A percentile compares a stretch with the other conserved stretches of the same genome.
Evolutionary conservation across 1,284 basidiomycete genomes (phyloP).

Genomic region (Cutaneotrichosporon spelunceum): DNA sequence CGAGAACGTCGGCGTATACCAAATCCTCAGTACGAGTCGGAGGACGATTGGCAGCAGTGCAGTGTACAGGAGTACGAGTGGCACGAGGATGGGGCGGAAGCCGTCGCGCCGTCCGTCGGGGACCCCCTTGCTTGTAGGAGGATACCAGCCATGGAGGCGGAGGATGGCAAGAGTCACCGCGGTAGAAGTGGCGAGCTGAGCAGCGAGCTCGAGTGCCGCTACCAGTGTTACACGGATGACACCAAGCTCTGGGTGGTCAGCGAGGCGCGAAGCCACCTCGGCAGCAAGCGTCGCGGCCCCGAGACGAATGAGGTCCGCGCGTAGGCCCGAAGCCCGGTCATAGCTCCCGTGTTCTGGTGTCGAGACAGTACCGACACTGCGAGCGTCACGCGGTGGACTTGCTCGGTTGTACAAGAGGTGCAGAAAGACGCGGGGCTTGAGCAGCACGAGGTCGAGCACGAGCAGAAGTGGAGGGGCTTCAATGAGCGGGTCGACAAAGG

Average conservation of each 20-base stretch:
- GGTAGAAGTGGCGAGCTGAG: slow-evolving; percentile 38
- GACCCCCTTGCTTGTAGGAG: not conserved
- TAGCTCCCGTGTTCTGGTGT: not conserved
- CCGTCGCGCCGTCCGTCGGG: slow-evolving; percentile 36
- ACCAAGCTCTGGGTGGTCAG: not conserved
- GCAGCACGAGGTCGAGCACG: slow-evolving; percentile 76
- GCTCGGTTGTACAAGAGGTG: slow-evolving; percentile 87
- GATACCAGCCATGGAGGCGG: slow-evolving; percentile 32
- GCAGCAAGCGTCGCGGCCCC: slow-evolving; percentile 27
- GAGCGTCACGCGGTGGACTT: slow-evolving; percentile 54
- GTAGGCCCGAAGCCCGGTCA: slow-evolving; percentile 7
- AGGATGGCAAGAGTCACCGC: slow-evolving; percentile 29
- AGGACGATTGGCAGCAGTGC: slow-evolving; percentile 82
- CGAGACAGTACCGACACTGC: not conserved
- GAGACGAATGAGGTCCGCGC: slow-evolving; percentile 19
- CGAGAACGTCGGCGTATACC: slow-evolving; percentile 51
- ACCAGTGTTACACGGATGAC: not conserved
- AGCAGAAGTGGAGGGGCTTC: slow-evolving; percentile 77
- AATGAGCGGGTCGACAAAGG: slow-evolving; percentile 83
- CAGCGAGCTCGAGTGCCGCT: slow-evolving; percentile 27
- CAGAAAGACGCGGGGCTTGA: slow-evolving; percentile 80
- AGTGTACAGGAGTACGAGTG: slow-evolving; percentile 77
- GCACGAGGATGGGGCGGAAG: slow-evolving; percentile 62
- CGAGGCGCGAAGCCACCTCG: slow-evolving; percentile 29
- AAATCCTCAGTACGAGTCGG: slow-evolving; percentile 75